Evolutionary conservation across 148 eudicot species (phyloP), one percentile per base, ranked within the genome.

Genomic region (Persicaria maculosa): DNA sequence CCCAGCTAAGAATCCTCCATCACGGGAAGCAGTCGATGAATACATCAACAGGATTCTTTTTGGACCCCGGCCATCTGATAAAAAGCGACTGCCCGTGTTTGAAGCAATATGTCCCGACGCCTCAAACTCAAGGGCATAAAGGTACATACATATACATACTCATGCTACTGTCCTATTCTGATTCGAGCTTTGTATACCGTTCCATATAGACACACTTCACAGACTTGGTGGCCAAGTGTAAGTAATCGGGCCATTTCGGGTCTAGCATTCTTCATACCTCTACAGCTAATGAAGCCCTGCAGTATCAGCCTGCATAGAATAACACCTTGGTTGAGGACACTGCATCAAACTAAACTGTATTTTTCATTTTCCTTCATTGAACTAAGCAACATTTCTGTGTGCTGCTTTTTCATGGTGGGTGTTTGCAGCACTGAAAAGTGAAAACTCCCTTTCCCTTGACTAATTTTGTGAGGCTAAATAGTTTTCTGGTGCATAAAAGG

Each of bases 71-170:
- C 22, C 45, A 1, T 3, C 22, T 0, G 14, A n/a, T 36, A 46
- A 47, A 22, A 89, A 82, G 76, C 82, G 89, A 61, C 76, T 91
- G 78, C 85, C 88, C 5, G 85, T 85, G 40, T 91, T 91, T 78
- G 75, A 50, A 68, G 86, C 81, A 43, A 79, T 89, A 61, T 89
- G 90, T 80, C 77, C 85, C 2, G 68, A 76, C 43, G 67, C 1
- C 40, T 20, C 31, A 17, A 9, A 19, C 40, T 62, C 16, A 36
- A 62, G 12, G 4, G 2, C 40, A 59, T 59, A 22, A 59, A 62
- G 68, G n/a, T 62, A 62, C 68, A 62, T 62, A 62, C 12, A 17
- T 3, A 57, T 31, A 31, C 40, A 31, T 31, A 1, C 40, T 31
- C 40, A 31, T 31, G 40, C 40, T 31, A 31, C 40, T 31, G 40